phyloP scores from a whole-genome alignment of 1,139 yeast species.

The Hyphopichia khmerensis region DNA sequence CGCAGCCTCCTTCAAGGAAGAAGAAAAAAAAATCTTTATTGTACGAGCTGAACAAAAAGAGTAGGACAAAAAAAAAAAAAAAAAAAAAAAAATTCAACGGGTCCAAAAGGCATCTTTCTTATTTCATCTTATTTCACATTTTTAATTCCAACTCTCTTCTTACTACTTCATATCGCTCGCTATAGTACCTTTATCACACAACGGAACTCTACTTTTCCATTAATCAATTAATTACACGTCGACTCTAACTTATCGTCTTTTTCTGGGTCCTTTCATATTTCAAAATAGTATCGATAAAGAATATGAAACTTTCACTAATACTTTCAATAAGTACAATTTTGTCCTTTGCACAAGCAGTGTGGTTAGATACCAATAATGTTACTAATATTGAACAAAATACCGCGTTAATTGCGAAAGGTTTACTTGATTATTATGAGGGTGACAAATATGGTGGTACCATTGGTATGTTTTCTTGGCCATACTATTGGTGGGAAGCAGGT shows the following conservation, averaged over 20 bases:
- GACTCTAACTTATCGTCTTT: too few species aligned
- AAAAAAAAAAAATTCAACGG: background rate
- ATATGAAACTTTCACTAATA: conserved; percentile 2
- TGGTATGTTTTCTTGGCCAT: conserved; percentile 74
- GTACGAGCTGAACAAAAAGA: background rate
- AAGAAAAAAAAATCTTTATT: background rate
- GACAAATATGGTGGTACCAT: conserved; percentile 64
- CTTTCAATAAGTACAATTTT: conserved; percentile 4
- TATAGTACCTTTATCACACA: too few species aligned
- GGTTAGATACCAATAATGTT: conserved; percentile 38
- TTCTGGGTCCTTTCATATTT: too few species aligned
- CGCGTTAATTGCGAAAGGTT: conserved; percentile 57
- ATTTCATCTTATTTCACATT: too few species aligned
- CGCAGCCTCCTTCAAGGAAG: background rate
- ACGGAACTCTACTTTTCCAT: too few species aligned
- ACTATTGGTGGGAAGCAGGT: conserved; percentile 96
- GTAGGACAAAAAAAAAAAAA: background rate
- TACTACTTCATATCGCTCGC: too few species aligned
- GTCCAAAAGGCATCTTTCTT: background rate
- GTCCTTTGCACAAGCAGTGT: conserved; percentile 17
- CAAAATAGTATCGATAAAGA: too few species aligned
- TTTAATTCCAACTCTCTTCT: too few species aligned
- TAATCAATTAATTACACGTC: too few species aligned
- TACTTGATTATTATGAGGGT: conserved; percentile 73
- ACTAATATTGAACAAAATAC: conserved; percentile 50